Evolutionary conservation across 139 green algal species (phyloP), one percentile per base, ranked within the genome.

Genomic region (Closterium sp.): DNA sequence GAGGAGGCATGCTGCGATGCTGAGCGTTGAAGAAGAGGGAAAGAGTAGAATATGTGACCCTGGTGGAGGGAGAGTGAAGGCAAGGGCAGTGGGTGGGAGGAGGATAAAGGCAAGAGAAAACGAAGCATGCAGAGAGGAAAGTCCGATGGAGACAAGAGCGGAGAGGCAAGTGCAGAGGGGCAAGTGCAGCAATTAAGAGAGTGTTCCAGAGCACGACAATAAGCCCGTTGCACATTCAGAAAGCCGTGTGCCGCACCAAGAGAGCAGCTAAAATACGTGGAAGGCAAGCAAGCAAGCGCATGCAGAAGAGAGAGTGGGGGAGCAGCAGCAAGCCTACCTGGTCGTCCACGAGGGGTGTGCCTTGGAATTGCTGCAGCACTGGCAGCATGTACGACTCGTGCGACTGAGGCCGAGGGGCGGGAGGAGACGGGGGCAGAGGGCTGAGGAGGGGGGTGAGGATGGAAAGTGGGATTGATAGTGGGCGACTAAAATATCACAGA

Each of bases 381-480:
- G 98, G 98, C 32, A 99, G 94, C 83, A 99, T 96, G 91, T 97
- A 99, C 23, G 92, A 94, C 90, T 98, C 97, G 25, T 98, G 95
- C 3, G 91, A 86, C 86, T 84, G 34, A 23, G 55, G 16, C 16
- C 23, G 55, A 19, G 55, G 55, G 55, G 55, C 55, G 4, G 55
- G 2, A 76, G 4, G 55, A 19, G 23, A 19, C 23, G 55, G 55
- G 2, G 55, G 25, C 16, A 25, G 12, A 10, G 16, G 55, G 55
- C 25, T 76, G 55, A 76, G 25, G 25, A 19, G 55, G 25, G 55
- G 12, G 12, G 16, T 76, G 55, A 2, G 38, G 1, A 76, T 76
- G 55, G 55, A 28, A 16, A 76, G 25, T 76, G 55, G 55, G 55
- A 76, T 76, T 2, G 55, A 76, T 16, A 76, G 4, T 76, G 55